Percentiles rank a stretch among this genome's conserved stretches.
Conservation (phyloP, 495 filamentous ascomycete species). For the Annulohypoxylon moriforme region DNA sequence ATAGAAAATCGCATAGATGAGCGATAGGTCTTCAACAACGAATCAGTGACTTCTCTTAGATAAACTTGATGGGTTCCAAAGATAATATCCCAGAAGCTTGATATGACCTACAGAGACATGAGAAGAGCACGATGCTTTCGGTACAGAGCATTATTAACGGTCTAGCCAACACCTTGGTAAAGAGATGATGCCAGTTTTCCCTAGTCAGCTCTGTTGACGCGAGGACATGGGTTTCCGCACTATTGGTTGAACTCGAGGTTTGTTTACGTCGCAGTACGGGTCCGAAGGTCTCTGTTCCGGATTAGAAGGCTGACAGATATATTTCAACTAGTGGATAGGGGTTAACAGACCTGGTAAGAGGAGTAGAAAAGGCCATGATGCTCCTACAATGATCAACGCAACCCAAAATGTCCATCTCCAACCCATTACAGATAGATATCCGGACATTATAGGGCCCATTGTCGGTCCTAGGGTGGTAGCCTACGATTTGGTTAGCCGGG, state of each 20-base stretch:
- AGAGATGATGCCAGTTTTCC: background rate
- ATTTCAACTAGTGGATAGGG: background rate
- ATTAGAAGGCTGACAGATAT: background rate
- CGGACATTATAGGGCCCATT: slow-evolving; percentile 61
- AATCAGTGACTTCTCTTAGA: slow-evolving; percentile 59
- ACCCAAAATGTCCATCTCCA: slow-evolving; percentile 70
- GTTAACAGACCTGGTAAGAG: slow-evolving; percentile 42
- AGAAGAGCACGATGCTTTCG: background rate
- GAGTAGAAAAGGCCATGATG: slow-evolving; percentile 46
- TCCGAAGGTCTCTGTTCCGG: background rate
- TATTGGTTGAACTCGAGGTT: background rate
- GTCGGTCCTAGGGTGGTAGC: slow-evolving; percentile 55
- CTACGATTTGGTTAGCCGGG: background rate
- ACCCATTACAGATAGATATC: slow-evolving; percentile 46
- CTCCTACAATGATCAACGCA: slow-evolving; percentile 59
- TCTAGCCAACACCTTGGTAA: background rate
- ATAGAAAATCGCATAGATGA: slow-evolving; percentile 77
- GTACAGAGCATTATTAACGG: background rate
- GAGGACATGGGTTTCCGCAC: background rate
- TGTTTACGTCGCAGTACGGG: background rate
- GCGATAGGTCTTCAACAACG: slow-evolving; percentile 60
- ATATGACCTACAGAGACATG: background rate
- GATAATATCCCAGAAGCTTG: background rate
- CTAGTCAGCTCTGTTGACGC: background rate
- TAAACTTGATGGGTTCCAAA: background rate